These are phyloP conservation scores for Eucalyptus virginea DNA, from an alignment of 345 rosid species.

Conservation along the genomic window DNA sequence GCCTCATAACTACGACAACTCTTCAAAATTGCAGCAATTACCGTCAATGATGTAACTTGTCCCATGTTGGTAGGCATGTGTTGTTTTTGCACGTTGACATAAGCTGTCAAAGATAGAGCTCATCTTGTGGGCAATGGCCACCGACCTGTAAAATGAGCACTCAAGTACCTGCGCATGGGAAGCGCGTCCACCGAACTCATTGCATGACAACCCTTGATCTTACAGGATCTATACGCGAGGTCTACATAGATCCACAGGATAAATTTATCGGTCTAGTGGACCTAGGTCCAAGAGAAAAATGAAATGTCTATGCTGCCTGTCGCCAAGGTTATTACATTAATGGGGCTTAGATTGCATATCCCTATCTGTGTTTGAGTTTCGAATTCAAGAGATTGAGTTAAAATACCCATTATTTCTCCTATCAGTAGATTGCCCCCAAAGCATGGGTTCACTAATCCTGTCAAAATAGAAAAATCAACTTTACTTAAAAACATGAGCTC, in stretches of 20 bases:
- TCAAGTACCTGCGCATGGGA: not conserved
- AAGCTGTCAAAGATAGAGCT: not conserved
- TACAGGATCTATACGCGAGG: not conserved
- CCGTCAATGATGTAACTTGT: not conserved
- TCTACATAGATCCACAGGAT: not conserved
- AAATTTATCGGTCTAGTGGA: not conserved
- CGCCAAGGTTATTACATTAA: not conserved
- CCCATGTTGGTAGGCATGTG: not conserved
- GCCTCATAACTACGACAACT: not conserved
- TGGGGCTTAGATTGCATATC: not conserved
- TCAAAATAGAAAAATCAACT: not conserved
- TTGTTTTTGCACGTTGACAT: not conserved
- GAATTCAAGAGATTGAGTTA: not conserved
- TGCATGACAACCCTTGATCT: not conserved
- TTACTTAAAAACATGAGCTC: not conserved
- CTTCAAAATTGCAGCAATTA: not conserved
- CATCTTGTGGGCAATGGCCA: not conserved
- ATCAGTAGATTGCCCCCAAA: not conserved
- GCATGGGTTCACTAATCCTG: not conserved
- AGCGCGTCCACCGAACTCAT: not conserved
- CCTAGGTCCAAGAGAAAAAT: not conserved
- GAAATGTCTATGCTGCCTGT: not conserved
- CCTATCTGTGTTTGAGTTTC: not conserved
- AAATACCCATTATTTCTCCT: not conserved
- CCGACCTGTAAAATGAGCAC: not conserved